These are phyloP conservation scores for Candida silvicultrix DNA, from an alignment of 805 yeast genomes.

Conservation along the genomic window DNA sequence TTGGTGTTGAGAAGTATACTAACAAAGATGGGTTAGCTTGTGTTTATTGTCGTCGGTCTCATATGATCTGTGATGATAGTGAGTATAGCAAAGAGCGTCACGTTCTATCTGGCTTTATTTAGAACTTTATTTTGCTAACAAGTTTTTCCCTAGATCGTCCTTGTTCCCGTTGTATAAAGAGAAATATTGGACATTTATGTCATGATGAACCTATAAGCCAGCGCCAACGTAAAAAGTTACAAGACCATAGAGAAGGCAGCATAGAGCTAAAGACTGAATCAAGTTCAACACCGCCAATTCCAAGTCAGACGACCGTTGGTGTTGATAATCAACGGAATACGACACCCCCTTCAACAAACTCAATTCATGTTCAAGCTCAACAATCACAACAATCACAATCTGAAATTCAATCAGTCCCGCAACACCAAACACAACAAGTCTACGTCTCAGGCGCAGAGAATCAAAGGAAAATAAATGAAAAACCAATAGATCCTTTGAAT, in stretches of 20 bases:
- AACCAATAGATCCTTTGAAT: background rate
- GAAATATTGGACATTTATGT: constrained; percentile 86
- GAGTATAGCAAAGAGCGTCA: background rate
- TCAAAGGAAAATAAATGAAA: background rate
- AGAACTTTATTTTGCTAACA: background rate
- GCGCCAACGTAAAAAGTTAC: constrained; percentile 16
- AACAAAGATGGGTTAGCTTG: constrained; percentile 44
- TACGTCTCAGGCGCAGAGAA: background rate
- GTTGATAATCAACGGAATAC: background rate
- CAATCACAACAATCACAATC: background rate
- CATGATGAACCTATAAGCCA: constrained; percentile 23
- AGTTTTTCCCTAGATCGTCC: constrained; percentile 38
- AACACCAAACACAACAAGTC: constrained; percentile 14
- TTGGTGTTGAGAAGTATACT: background rate
- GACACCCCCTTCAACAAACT: background rate
- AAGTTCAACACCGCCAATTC: constrained; percentile 7
- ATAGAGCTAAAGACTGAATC: constrained; percentile 3
- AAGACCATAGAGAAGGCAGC: background rate
- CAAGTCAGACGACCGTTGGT: background rate
- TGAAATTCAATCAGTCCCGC: constrained; percentile 13
- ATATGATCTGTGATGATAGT: constrained; percentile 81
- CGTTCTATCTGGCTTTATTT: too few relatives aligned
- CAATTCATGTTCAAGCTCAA: background rate
- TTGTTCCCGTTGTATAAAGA: constrained; percentile 75
- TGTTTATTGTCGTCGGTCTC: constrained; percentile 87